A percentile compares a stretch with the other conserved stretches of the same genome.
These are phyloP conservation scores for Vicia faba DNA, from an alignment of 306 rosid species.

Conservation along the genomic window DNA sequence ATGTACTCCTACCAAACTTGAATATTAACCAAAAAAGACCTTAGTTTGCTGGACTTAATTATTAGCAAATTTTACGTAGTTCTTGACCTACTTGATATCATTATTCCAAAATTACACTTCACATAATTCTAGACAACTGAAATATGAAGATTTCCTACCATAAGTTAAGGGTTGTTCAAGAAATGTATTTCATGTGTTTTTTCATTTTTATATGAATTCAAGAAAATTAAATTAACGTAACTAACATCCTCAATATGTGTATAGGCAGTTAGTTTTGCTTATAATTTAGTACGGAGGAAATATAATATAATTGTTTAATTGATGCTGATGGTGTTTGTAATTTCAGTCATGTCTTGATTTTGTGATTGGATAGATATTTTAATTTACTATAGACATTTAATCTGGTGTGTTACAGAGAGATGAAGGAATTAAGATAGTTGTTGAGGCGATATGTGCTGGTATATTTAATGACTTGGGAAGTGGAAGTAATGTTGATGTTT, in stretches of 20 bases:
- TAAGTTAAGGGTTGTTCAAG: neutral
- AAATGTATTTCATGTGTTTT: neutral
- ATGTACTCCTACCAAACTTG: neutral
- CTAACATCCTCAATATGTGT: neutral
- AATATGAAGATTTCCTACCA: neutral
- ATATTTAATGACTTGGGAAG: conserved; percentile 96
- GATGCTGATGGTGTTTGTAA: conserved; percentile 16
- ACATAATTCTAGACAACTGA: neutral
- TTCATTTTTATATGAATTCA: neutral
- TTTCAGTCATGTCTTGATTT: neutral
- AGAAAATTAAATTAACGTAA: neutral
- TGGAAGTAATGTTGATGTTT: conserved; percentile 94
- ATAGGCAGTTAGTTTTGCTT: neutral
- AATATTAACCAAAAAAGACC: neutral
- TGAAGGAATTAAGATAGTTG: conserved; percentile 71
- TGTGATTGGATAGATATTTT: conserved; percentile 16
- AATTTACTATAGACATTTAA: conserved; percentile 10
- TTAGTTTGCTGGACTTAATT: neutral
- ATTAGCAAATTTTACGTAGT: neutral
- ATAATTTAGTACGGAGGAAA: neutral
- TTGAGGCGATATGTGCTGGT: conserved; percentile 92
- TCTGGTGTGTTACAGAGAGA: conserved; percentile 58
- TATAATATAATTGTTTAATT: neutral
- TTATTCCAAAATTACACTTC: neutral
- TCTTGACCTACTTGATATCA: neutral